Conservation (phyloP, 202 grass and related monocot species). For the Cymbopogon flexuosus region DNA sequence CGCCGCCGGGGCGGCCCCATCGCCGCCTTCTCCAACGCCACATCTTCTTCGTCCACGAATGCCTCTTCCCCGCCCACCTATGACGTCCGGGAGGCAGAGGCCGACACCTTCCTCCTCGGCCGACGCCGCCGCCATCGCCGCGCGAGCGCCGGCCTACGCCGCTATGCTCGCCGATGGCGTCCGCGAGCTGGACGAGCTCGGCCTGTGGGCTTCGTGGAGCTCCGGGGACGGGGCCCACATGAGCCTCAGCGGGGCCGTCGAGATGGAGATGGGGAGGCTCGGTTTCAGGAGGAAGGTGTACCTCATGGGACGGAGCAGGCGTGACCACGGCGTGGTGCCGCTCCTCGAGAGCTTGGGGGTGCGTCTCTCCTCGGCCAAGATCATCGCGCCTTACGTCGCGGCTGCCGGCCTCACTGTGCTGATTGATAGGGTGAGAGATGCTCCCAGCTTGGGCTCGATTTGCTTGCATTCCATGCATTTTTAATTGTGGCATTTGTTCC, state of each 20-base stretch:
- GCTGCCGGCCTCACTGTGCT: constrained; percentile 53
- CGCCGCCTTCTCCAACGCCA: neutral
- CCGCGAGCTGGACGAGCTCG: constrained; percentile 61
- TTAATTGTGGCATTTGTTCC: neutral
- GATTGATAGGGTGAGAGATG: constrained; percentile 51
- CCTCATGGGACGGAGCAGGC: constrained; percentile 76
- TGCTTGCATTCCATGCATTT: neutral
- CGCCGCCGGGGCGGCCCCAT: neutral
- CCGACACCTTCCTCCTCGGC: constrained; percentile 43
- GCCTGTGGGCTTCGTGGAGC: constrained; percentile 77
- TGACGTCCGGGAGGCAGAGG: constrained; percentile 32
- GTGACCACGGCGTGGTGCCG: constrained; percentile 55
- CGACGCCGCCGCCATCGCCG: constrained; percentile 43
- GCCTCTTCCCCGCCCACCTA: neutral
- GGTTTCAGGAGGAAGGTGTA: constrained; percentile 74
- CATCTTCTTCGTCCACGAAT: neutral
- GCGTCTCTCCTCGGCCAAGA: constrained; percentile 59
- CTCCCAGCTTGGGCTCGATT: neutral
- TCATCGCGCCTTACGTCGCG: constrained; percentile 60
- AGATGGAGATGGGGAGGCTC: constrained; percentile 39
- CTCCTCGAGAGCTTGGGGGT: constrained; percentile 28
- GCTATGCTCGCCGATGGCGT: constrained; percentile 68
- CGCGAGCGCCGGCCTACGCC: constrained; percentile 47
- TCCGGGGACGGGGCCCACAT: neutral
- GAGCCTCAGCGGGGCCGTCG: neutral